phyloP scores from a whole-genome alignment of 2,329 filamentous ascomycete species.

The Trichoderma atrobrunneum region DNA sequence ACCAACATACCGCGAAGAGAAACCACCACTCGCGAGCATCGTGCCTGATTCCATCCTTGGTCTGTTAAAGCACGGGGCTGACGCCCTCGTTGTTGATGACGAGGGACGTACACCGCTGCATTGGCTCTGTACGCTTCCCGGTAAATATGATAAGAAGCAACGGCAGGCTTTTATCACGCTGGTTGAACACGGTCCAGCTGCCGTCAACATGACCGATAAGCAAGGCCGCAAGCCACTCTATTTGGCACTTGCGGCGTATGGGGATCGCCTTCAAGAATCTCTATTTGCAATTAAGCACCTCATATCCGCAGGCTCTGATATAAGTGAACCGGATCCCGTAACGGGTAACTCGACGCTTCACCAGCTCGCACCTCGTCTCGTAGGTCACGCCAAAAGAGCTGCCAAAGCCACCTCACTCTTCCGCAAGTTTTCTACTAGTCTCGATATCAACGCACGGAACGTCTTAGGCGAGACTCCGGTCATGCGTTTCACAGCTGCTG shows the following conservation, averaged over 20 bases:
- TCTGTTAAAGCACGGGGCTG: neutral
- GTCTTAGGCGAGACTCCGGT: neutral
- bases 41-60: neutral
- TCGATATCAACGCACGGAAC: neutral
- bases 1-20: neutral
- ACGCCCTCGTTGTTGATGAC: neutral
- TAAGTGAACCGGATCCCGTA: neutral
- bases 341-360: neutral
- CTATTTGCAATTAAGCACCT: neutral
- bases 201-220: neutral
- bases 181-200: neutral
- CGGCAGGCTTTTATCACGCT: neutral
- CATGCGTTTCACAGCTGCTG: neutral
- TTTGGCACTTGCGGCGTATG: neutral
- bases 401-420: neutral
- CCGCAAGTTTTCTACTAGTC: neutral
- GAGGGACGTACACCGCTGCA: neutral
- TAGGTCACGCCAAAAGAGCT: neutral
- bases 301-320: neutral
- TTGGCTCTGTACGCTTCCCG: neutral
- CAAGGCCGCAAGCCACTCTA: neutral
- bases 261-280: neutral
- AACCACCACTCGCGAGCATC: neutral
- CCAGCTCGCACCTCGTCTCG: neutral
- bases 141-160: neutral